These are phyloP conservation scores for Goffeauzyma gilvescens DNA, from an alignment of 768 basidiomycete genomes.

Conservation along the genomic window DNA sequence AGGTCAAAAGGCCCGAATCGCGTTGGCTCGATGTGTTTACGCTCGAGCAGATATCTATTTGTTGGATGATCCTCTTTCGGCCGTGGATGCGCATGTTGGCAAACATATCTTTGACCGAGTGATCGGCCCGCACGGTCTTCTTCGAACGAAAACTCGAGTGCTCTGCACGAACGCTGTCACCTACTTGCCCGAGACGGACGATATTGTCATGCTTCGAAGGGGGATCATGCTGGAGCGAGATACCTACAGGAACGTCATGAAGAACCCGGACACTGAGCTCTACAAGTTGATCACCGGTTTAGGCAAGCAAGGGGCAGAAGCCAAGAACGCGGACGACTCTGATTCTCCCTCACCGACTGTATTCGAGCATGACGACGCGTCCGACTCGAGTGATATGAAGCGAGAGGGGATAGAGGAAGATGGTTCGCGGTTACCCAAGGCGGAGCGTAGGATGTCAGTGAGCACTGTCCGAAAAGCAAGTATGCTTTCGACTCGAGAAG, in stretches of 20 bases:
- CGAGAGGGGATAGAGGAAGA: conserved; percentile 18
- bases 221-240: conserved; percentile 67
- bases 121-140: conserved; percentile 64
- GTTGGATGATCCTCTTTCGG: conserved; percentile 72
- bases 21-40: conserved; percentile 63
- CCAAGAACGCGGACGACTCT: conserved; percentile 12
- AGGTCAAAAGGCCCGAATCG: conserved; percentile 32
- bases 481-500: conserved; percentile 12
- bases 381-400: conserved; percentile 18
- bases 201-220: conserved; percentile 53
- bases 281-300: conserved; percentile 44
- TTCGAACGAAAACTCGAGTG: conserved; percentile 64
- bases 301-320: conserved; percentile 27
- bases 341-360: conserved; percentile 22
- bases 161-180: conserved; percentile 73
- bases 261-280: conserved; percentile 46
- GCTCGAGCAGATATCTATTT: conserved; percentile 79
- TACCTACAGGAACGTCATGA: conserved; percentile 39
- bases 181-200: conserved; percentile 61
- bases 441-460: conserved; percentile 20
- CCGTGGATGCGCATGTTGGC: conserved; percentile 37
- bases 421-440: conserved; percentile 13
- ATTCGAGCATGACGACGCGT: conserved; percentile 17
- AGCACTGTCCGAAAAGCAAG: conserved; percentile 28
- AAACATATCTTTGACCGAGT: conserved; percentile 45